Evolutionary conservation across 805 yeast species (phyloP), one percentile per base, ranked within the genome.

Genomic region (Saccharomycopsis selenospora): DNA sequence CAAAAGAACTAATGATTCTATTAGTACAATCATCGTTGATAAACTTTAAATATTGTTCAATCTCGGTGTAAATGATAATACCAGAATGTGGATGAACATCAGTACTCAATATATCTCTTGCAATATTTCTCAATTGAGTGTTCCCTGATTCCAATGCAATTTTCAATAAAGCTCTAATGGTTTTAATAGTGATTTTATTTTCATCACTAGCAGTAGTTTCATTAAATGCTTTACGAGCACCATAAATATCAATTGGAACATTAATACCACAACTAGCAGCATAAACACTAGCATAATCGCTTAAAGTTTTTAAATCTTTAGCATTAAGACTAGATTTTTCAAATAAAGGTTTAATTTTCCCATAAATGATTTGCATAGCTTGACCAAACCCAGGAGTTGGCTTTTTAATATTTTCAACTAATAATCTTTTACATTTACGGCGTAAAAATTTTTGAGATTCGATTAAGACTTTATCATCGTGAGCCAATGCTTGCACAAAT

Each of bases 51-150:
- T 58, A 56, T 8, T 61, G 51, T 3, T 51, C 47, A 26, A 52
- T 50, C 36, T 70, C 64, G 13, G 60, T 61, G 2, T 61, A 63
- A 3, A 75, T 67, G 20, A 67, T 61, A 2, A 60, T 58, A 43
- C 62, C 67, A 36, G 82, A 58, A 48, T 72, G 72, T n/a, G 86
- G 77, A 63, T 83, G 80, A 38, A 80, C 63, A 48, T 82, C 88
- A 26, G 72, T 64, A 11, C 83, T 77, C 40, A 87, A 62, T 1
- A 85, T 79, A 54, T 85, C 95, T 52, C 81, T 77, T 2, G 85
- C 75, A 36, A 80, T 77, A 40, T 85, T 91, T 52, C 93, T 70
- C 0, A 77, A 72, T 49, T 75, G 65, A 57, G 70, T 76, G 22
- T 66, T 66, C 11, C 76, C 71, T 6, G 73, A 68, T 36, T 79